Evolutionary conservation across 163 green algal species (phyloP).

Genomic region (Volvox carteri): DNA sequence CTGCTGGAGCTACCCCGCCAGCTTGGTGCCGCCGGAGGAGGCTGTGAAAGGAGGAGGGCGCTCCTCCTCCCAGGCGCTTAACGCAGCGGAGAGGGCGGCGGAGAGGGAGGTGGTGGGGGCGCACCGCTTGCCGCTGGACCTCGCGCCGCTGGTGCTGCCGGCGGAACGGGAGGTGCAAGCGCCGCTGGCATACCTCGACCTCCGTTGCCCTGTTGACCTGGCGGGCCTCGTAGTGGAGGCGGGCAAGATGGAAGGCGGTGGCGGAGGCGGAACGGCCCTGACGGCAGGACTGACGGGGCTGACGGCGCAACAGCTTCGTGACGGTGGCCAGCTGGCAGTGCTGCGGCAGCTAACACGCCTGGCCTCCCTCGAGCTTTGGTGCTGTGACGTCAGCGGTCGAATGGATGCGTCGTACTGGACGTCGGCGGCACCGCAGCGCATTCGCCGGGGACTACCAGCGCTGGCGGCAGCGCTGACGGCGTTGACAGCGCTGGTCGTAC

Average conservation of each 20-base stretch:
- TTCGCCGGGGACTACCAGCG: slow-evolving; percentile 15
- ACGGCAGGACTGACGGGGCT: background rate
- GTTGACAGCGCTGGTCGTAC: slow-evolving; percentile 26
- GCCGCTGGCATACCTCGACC: background rate
- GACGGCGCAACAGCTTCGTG: slow-evolving; percentile 27
- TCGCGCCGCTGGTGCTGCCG: background rate
- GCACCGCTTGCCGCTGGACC: slow-evolving; percentile 11
- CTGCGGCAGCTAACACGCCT: slow-evolving; percentile 1
- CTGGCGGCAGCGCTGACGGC: slow-evolving; percentile 33
- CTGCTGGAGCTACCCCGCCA: slow-evolving; percentile 31
- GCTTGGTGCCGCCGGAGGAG: slow-evolving; percentile 16
- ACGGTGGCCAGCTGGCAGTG: background rate
- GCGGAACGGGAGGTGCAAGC: background rate
- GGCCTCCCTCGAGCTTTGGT: slow-evolving; percentile 27
- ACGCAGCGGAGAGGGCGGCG: background rate
- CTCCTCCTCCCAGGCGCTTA: too few relatives aligned
- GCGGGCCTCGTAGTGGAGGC: background rate
- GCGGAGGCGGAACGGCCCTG: background rate
- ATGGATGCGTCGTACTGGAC: slow-evolving; percentile 17
- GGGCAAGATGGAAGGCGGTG: background rate
- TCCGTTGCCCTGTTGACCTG: background rate
- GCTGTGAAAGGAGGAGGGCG: background rate
- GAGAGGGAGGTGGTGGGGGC: slow-evolving; percentile 1
- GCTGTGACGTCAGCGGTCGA: slow-evolving; percentile 5
- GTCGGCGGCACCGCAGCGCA: slow-evolving; percentile 31